Percentiles rank a stretch among this genome's conserved stretches.
Evolutionary conservation across 139 green algal species (phyloP).

Genomic region (Chlamydomonas incerta): DNA sequence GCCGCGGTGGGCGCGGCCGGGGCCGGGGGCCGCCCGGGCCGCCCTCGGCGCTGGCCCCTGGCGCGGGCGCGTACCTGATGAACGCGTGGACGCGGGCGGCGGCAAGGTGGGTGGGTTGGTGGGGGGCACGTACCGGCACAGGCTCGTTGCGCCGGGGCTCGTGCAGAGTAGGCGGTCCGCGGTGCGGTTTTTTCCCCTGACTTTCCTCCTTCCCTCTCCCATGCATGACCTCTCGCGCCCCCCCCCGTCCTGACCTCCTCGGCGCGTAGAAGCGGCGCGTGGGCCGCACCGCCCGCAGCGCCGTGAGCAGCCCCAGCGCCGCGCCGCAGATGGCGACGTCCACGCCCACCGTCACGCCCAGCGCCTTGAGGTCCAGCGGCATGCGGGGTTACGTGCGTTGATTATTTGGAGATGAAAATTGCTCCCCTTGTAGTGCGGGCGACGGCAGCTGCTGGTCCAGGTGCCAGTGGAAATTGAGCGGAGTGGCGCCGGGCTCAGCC

Average conservation of each 20-base stretch:
- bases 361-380: constrained; percentile 22
- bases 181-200: background rate
- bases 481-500: no score
- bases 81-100: background rate
- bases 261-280: constrained; percentile 59
- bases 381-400: constrained; percentile 2
- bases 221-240: background rate
- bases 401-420: no score
- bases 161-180: no score
- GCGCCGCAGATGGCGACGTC: constrained; percentile 43
- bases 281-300: constrained; percentile 40
- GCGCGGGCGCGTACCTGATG: background rate
- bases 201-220: no score
- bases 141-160: no score
- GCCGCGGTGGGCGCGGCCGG: background rate
- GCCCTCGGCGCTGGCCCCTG: background rate
- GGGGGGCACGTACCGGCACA: no score
- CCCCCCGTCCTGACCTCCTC: no score
- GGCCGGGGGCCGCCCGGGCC: background rate
- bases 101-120: background rate
- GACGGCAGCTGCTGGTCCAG: no score
- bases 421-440: no score
- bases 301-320: constrained; percentile 47
- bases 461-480: no score
- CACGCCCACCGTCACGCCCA: constrained; percentile 47